Conservation (phyloP, 352 stramenopile genomes). For the Phytophthora nicotianae region DNA sequence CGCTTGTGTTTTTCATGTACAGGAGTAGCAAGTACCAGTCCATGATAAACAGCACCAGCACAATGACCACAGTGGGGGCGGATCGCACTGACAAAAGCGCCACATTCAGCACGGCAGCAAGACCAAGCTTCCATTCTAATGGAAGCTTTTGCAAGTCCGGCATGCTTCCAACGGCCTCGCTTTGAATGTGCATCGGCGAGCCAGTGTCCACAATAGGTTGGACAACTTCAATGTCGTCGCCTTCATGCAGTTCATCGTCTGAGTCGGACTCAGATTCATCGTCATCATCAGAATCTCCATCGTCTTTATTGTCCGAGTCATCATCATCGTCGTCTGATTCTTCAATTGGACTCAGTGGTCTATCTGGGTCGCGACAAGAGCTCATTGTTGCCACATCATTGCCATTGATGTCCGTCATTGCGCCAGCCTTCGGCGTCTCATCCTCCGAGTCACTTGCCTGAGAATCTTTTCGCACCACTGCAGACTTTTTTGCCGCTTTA, state of each 20-base stretch:
- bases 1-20: constrained; percentile 25
- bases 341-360: constrained; percentile 29
- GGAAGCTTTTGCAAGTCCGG: constrained; percentile 36
- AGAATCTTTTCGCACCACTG: constrained; percentile 26
- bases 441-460: constrained; percentile 28
- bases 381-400: constrained; percentile 17
- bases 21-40: constrained; percentile 38
- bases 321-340: constrained; percentile 51
- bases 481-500: constrained; percentile 27
- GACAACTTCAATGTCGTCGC: constrained; percentile 29
- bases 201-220: constrained; percentile 3
- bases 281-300: constrained; percentile 46
- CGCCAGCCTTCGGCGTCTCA: constrained; percentile 4
- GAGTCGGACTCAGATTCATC: constrained; percentile 42
- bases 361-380: constrained; percentile 18
- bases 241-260: constrained; percentile 35
- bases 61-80: constrained; percentile 26
- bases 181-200: neutral
- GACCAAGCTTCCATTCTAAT: constrained; percentile 42
- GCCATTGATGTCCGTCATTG: constrained; percentile 8
- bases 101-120: constrained; percentile 37
- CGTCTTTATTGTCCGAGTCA: constrained; percentile 46
- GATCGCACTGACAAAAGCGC: constrained; percentile 35
- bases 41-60: constrained; percentile 37
- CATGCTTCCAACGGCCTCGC: constrained; percentile 14